Conservation (phyloP, 441 rosid species). For the Adansonia gregorii region DNA sequence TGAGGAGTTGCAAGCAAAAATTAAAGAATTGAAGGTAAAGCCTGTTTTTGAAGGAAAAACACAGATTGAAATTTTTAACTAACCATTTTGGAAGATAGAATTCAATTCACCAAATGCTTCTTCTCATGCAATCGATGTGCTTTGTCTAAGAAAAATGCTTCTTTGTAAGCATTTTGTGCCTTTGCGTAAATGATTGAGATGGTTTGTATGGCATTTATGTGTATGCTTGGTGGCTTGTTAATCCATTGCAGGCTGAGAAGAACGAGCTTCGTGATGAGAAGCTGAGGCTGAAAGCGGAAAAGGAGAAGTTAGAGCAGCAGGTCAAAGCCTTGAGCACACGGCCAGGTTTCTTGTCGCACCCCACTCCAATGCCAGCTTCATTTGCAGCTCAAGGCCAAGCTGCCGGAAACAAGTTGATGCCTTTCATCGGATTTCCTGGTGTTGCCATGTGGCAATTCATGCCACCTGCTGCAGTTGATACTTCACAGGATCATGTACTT, state of each 20-base stretch:
- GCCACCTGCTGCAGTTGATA: slow-evolving; percentile 56
- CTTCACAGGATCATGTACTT: slow-evolving; percentile 56
- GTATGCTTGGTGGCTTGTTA: slow-evolving; percentile 11
- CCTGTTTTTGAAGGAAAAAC: neutral
- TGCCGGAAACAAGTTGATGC: slow-evolving; percentile 47
- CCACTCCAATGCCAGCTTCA: slow-evolving; percentile 37
- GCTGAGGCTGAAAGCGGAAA: slow-evolving; percentile 70
- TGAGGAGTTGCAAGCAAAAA: slow-evolving; percentile 52
- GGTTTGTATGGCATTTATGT: neutral
- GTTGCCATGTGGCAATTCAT: slow-evolving; percentile 58
- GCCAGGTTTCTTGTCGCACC: slow-evolving; percentile 45
- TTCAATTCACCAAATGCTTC: neutral
- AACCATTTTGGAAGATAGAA: neutral
- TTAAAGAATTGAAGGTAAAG: slow-evolving; percentile 70
- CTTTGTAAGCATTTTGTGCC: neutral
- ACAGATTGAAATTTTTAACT: neutral
- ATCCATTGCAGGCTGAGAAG: slow-evolving; percentile 57
- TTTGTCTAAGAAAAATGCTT: neutral
- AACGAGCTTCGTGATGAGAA: slow-evolving; percentile 75
- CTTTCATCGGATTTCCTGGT: slow-evolving; percentile 47
- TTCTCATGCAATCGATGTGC: neutral
- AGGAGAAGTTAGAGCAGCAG: slow-evolving; percentile 71
- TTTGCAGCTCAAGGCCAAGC: slow-evolving; percentile 41
- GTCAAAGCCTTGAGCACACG: slow-evolving; percentile 47
- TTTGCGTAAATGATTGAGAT: neutral